phyloP scores from a whole-genome alignment of 352 stramenopile species.

The Globisporangium recalcitrans region DNA sequence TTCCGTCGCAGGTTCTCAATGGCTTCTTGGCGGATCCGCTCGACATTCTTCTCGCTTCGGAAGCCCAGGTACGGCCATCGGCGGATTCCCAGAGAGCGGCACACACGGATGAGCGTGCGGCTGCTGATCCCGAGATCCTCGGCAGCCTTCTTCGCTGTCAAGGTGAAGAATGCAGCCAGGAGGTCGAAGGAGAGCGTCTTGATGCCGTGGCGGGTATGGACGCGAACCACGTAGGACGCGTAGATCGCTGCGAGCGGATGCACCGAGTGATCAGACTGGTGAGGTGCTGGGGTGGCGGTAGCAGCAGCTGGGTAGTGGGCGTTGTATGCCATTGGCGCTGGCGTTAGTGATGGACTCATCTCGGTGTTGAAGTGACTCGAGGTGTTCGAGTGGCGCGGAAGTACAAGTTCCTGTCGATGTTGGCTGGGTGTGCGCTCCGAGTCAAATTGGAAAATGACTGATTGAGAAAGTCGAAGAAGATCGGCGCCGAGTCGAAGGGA shows the following conservation, averaged over 20 bases:
- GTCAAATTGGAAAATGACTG: constrained; percentile 14
- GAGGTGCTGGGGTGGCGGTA: background rate
- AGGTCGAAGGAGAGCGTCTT: constrained; percentile 75
- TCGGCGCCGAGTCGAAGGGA: background rate
- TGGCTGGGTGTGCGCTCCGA: background rate
- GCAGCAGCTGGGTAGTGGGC: background rate
- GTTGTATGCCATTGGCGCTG: background rate
- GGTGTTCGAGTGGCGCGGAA: background rate
- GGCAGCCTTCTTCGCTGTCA: constrained; percentile 70
- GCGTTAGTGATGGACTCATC: constrained; percentile 1
- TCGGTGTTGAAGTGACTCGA: background rate
- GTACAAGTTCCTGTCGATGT: constrained; percentile 4
- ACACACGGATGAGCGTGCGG: constrained; percentile 73
- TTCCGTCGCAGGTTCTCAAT: constrained; percentile 74
- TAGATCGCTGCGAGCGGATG: constrained; percentile 35
- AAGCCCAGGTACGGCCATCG: constrained; percentile 79
- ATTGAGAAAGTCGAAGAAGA: constrained; percentile 5
- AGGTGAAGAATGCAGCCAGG: constrained; percentile 63
- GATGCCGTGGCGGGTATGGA: constrained; percentile 64
- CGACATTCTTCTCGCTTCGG: constrained; percentile 74
- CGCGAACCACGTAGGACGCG: constrained; percentile 51
- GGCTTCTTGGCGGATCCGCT: constrained; percentile 68
- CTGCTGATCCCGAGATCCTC: constrained; percentile 73
- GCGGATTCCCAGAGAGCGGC: constrained; percentile 67
- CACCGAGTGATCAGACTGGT: background rate